Percentiles rank a stretch among this genome's conserved stretches.
Conservation (phyloP, 2,329 filamentous ascomycete species). For the Diaporthe sp. region DNA sequence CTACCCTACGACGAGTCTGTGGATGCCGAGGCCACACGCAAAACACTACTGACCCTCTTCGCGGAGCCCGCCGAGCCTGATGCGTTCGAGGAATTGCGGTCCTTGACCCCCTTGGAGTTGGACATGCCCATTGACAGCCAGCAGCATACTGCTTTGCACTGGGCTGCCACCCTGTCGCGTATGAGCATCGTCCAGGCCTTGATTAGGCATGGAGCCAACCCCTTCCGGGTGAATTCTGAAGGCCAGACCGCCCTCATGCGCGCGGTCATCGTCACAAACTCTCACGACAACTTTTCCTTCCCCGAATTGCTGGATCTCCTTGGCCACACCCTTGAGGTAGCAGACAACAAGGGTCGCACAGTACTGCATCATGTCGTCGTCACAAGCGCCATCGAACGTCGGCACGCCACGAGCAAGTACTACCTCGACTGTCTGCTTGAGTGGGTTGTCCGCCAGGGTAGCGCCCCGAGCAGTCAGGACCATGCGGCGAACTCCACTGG, state of each 20-base stretch:
- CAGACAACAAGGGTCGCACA: slow-evolving; percentile 89
- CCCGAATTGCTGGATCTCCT: slow-evolving; percentile 90
- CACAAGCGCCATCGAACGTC: slow-evolving; percentile 93
- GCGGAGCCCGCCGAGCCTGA: slow-evolving; percentile 73
- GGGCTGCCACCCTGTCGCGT: slow-evolving; percentile 92
- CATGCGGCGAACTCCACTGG: slow-evolving; percentile 38
- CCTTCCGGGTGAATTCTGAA: slow-evolving; percentile 86
- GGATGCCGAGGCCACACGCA: slow-evolving; percentile 82
- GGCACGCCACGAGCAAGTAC: slow-evolving; percentile 91
- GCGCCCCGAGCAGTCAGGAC: slow-evolving; percentile 53
- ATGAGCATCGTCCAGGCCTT: slow-evolving; percentile 84
- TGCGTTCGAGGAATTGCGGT: slow-evolving; percentile 81
- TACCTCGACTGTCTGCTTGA: slow-evolving; percentile 95
- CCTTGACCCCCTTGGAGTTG: slow-evolving; percentile 81
- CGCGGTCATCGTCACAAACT: slow-evolving; percentile 93
- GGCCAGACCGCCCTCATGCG: slow-evolving; percentile 95
- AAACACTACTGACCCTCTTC: slow-evolving; percentile 84
- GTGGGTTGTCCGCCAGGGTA: slow-evolving; percentile 89
- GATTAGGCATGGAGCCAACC: slow-evolving; percentile 85
- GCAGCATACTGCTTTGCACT: slow-evolving; percentile 91
- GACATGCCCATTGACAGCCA: slow-evolving; percentile 93
- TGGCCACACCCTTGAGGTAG: slow-evolving; percentile 88
- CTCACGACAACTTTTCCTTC: slow-evolving; percentile 90
- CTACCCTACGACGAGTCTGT: slow-evolving; percentile 69
- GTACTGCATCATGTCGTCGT: slow-evolving; percentile 97